phyloP scores from a whole-genome alignment of 1,284 basidiomycete species.

The Cryptococcus wingfieldii region DNA sequence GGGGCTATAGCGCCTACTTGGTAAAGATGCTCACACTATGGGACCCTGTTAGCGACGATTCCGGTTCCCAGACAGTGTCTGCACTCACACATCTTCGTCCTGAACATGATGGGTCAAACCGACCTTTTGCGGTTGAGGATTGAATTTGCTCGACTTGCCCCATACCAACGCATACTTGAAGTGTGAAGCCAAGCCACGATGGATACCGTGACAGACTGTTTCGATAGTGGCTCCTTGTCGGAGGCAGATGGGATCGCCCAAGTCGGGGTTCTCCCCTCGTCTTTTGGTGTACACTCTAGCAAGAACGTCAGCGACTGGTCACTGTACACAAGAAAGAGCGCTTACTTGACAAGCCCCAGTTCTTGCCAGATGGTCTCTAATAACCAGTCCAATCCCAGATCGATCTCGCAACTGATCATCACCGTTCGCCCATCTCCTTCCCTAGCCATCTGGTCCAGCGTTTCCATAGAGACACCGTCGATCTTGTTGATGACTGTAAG shows the following conservation, averaged over 20 bases:
- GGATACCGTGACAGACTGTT: slow-evolving; percentile 88
- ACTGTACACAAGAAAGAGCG: background rate
- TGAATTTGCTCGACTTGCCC: slow-evolving; percentile 87
- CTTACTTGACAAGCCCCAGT: slow-evolving; percentile 69
- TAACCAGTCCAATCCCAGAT: slow-evolving; percentile 81
- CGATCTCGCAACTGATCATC: slow-evolving; percentile 91
- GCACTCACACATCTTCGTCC: slow-evolving; percentile 88
- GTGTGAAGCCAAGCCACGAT: slow-evolving; percentile 80
- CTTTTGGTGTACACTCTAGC: slow-evolving; percentile 84
- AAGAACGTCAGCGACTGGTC: background rate
- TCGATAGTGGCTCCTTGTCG: slow-evolving; percentile 90
- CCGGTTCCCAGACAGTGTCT: background rate
- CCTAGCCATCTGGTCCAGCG: slow-evolving; percentile 80
- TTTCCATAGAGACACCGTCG: slow-evolving; percentile 81
- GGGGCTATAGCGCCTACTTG: slow-evolving; percentile 27
- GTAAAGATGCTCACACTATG: slow-evolving; percentile 49
- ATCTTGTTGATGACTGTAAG: slow-evolving; percentile 94
- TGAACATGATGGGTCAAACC: slow-evolving; percentile 80
- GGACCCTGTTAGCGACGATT: background rate
- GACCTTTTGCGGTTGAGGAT: slow-evolving; percentile 87
- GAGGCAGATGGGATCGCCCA: slow-evolving; percentile 88
- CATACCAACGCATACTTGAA: slow-evolving; percentile 89
- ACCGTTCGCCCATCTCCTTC: slow-evolving; percentile 69
- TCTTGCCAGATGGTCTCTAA: slow-evolving; percentile 83
- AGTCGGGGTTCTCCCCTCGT: slow-evolving; percentile 85